Percentiles rank a stretch among this genome's conserved stretches.
These are phyloP conservation scores for Gossypium ekmanianum DNA, from an alignment of 345 rosid species.

Conservation along the genomic window DNA sequence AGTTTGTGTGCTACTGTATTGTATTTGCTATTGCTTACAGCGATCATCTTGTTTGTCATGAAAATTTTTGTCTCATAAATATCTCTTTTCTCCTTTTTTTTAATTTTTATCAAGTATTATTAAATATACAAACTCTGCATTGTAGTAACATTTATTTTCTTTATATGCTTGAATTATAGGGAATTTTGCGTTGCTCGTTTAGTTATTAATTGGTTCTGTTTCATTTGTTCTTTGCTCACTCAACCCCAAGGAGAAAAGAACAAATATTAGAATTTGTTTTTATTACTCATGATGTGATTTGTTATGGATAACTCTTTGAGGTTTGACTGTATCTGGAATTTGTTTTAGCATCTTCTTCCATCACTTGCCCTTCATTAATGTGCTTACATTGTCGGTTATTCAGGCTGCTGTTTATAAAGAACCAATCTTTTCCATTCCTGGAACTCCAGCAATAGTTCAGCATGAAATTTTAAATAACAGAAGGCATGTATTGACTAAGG, in stretches of 20 bases:
- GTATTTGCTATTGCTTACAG: not conserved
- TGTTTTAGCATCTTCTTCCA: not conserved
- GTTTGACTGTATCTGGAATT: not conserved
- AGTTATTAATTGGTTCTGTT: not conserved
- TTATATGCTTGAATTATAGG: not conserved
- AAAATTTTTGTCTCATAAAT: not conserved
- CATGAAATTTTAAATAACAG: slow-evolving; percentile 93
- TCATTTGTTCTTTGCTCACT: not conserved
- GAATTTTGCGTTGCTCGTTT: not conserved
- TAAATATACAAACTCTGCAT: not conserved
- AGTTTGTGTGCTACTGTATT: not conserved
- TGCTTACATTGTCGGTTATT: slow-evolving; percentile 7
- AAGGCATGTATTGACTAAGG: slow-evolving; percentile 97
- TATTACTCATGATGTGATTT: not conserved
- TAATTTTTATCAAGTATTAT: not conserved
- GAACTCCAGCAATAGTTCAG: slow-evolving; percentile 85
- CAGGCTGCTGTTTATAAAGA: slow-evolving; percentile 75
- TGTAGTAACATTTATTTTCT: not conserved
- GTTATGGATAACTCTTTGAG: not conserved
- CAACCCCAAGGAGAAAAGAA: not conserved
- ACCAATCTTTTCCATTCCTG: slow-evolving; percentile 68
- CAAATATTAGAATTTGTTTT: not conserved
- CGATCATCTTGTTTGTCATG: not conserved
- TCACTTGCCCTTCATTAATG: not conserved
- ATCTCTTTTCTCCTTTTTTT: not conserved